Percentiles rank a stretch among this genome's conserved stretches.
phyloP scores from a whole-genome alignment of 2,329 filamentous ascomycete species.

The Diaporthe ilicicola region DNA sequence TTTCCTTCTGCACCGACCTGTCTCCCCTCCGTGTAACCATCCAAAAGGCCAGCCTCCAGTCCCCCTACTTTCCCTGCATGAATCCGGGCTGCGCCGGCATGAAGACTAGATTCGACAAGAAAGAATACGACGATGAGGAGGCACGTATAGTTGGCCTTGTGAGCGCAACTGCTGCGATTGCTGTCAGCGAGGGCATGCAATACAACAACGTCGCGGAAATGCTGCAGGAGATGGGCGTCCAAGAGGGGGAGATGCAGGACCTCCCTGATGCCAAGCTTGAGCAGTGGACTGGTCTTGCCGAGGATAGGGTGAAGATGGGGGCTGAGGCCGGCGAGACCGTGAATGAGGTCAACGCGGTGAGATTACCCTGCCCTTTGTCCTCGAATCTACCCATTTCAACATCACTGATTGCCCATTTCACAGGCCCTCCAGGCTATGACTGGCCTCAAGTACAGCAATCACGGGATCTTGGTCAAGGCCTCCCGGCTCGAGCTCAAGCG shows the following conservation, averaged over 20 bases:
- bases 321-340: background rate
- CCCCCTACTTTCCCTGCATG: background rate
- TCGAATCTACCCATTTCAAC: too few relatives aligned
- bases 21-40: background rate
- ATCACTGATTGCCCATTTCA: background rate
- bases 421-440: background rate
- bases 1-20: background rate
- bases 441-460: background rate
- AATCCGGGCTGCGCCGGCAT: background rate
- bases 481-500: background rate
- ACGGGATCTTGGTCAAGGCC: background rate
- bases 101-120: background rate
- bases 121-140: background rate
- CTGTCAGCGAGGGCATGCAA: background rate
- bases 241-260: background rate
- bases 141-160: background rate
- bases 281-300: background rate
- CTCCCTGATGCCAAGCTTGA: background rate
- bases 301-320: background rate
- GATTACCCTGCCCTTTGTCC: background rate
- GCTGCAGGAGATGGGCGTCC: background rate
- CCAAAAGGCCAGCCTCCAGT: background rate
- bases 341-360: background rate
- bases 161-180: background rate
- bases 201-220: background rate